phyloP scores from a whole-genome alignment of 805 yeast genomes.

The Pichia cephalocereana region DNA sequence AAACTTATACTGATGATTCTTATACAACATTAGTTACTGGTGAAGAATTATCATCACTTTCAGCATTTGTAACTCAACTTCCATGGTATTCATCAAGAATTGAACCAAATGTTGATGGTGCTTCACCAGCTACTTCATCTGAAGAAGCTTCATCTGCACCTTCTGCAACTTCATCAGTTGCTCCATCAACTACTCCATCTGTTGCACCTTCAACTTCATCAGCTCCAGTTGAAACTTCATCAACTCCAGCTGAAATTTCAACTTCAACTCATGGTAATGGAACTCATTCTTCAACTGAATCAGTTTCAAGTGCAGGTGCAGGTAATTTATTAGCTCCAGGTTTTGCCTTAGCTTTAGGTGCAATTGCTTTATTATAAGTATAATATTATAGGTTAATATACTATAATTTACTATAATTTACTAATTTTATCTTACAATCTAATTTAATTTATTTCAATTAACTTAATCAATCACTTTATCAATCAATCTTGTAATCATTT shows the following conservation, averaged over 20 bases:
- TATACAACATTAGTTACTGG: slow-evolving; percentile 32
- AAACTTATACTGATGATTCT: slow-evolving; percentile 35
- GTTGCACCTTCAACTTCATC: slow-evolving; percentile 3
- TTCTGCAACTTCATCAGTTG: slow-evolving; percentile 7
- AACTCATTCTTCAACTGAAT: slow-evolving; percentile 5
- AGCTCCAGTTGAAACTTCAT: not conserved
- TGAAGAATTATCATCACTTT: slow-evolving; percentile 11
- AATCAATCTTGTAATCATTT: too few species aligned
- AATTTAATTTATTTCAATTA: not conserved
- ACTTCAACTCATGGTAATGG: slow-evolving; percentile 6
- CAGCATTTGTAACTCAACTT: slow-evolving; percentile 23
- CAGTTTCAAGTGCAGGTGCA: slow-evolving; percentile 11
- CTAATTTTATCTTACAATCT: not conserved
- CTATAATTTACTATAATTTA: too few species aligned
- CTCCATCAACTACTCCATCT: slow-evolving; percentile 4
- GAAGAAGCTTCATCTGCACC: slow-evolving; percentile 8
- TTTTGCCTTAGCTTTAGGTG: slow-evolving; percentile 14
- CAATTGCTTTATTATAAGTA: slow-evolving; percentile 17
- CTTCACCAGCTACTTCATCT: slow-evolving; percentile 8
- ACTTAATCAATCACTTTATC: too few species aligned
- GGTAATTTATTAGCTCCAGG: slow-evolving; percentile 10
- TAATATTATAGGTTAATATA: not conserved
- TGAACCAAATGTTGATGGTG: slow-evolving; percentile 13
- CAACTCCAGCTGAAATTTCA: slow-evolving; percentile 1
- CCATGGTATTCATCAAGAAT: slow-evolving; percentile 29